Base-by-base conservation (phyloP, 768 basidiomycete genomes). In the Symmetrospora coprosmae region DNA sequence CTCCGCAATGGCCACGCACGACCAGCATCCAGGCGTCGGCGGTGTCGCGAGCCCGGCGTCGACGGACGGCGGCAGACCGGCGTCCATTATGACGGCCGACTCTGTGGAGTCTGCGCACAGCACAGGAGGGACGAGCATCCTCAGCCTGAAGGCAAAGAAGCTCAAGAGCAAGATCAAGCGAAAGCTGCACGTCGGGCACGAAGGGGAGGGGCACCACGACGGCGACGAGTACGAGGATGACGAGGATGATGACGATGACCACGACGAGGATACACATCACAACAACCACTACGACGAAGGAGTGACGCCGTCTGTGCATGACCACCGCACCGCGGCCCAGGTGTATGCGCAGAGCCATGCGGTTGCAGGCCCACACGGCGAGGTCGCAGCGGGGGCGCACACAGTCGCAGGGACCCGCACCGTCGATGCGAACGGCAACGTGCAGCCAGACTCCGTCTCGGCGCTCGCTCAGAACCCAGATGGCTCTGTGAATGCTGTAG, bases 131-230 rank as follows among this genome's bases (percentile, higher is more conserved):
- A n/a, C n/a, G n/a, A n/a, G n/a, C 52, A 55, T 37, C 9, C 50
- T 14, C 27, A 31, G 14, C 30, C 28, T 35, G 23, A 31, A 58
- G 34, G 55, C 30, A 8, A 40, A 35, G 7, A 33, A 34, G 55
- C 21, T 58, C 27, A 43, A 33, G 40, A 39, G 5, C 13, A 43
- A 46, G 27, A 30, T 58, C 13, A 58, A 58, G 43, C 17, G 30
- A 39, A 58, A 58, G 55, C 55, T 58, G 9, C 55, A 50, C 34
- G n/a, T 39, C 14, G 39, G 52, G 23, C 14, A 47, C 23, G 11
- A 50, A 27, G 30, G 43, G 16, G 39, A 58, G 30, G 55, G 41
- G 6, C 41, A 34, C 17, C 13, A 58, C 43, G 40, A 21, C 28
- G 8, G 23, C 14, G 34, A 50, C 14, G 25, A 28, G 8, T 14